These are phyloP conservation scores for Lactarius hengduanensis DNA, from an alignment of 768 basidiomycete species.

Conservation along the genomic window DNA sequence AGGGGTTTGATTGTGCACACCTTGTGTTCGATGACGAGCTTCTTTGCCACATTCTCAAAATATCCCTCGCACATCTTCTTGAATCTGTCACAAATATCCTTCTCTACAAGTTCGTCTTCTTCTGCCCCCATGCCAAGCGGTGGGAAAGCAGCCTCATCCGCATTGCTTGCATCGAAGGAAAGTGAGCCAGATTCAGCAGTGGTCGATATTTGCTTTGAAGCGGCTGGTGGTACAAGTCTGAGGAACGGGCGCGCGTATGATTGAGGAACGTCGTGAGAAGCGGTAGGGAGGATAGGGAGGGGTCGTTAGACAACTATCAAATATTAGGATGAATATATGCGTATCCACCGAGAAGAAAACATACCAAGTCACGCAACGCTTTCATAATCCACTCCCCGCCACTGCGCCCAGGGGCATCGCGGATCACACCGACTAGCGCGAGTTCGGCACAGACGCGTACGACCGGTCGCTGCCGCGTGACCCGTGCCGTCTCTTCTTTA, in stretches of 20 bases:
- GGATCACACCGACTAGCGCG: slow-evolving; percentile 82
- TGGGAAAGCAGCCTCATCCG: slow-evolving; percentile 39
- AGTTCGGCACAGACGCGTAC: slow-evolving; percentile 88
- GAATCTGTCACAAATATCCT: slow-evolving; percentile 84
- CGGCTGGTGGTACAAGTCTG: slow-evolving; percentile 58
- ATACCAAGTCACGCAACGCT: slow-evolving; percentile 77
- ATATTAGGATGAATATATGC: slow-evolving; percentile 23
- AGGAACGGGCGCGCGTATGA: slow-evolving; percentile 87
- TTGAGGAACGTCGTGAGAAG: slow-evolving; percentile 88
- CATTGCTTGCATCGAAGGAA: slow-evolving; percentile 37
- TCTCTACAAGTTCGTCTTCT: slow-evolving; percentile 76
- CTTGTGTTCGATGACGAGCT: slow-evolving; percentile 87
- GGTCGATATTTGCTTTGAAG: slow-evolving; percentile 57
- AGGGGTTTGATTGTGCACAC: slow-evolving; percentile 41
- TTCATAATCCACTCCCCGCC: slow-evolving; percentile 92
- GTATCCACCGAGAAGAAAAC: slow-evolving; percentile 31
- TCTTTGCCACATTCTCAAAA: slow-evolving; percentile 89
- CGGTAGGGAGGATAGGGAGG: slow-evolving; percentile 82
- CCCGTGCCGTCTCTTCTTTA: slow-evolving; percentile 81
- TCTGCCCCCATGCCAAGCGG: slow-evolving; percentile 41
- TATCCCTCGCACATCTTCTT: slow-evolving; percentile 92
- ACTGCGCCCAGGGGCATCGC: slow-evolving; percentile 64
- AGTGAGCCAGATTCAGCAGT: slow-evolving; percentile 57
- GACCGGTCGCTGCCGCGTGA: slow-evolving; percentile 80
- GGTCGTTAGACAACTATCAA: slow-evolving; percentile 80